phyloP scores from a whole-genome alignment of 106 monocot genomes.

The Vanilla planifolia region DNA sequence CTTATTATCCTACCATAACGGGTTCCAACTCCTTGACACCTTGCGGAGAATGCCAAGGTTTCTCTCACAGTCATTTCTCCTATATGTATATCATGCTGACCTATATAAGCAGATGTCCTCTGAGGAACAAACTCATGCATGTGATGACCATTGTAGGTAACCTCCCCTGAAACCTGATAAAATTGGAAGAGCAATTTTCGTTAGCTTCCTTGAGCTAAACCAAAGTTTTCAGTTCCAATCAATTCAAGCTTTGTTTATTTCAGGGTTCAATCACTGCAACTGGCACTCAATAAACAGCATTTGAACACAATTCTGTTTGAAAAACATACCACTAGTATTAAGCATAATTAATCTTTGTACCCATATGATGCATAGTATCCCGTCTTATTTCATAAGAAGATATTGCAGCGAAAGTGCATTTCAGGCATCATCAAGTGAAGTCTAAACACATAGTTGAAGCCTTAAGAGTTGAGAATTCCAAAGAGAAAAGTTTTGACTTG shows the following conservation, averaged over 20 bases:
- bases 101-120: slow-evolving; percentile 17
- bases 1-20: slow-evolving; percentile 10
- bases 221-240: neutral
- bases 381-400: too few species aligned
- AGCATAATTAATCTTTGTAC: too few species aligned
- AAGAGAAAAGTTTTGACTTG: neutral
- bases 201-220: neutral
- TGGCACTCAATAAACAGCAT: too few species aligned
- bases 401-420: too few species aligned
- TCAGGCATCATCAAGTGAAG: too few species aligned
- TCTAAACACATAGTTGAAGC: too few species aligned
- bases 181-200: neutral
- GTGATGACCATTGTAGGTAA: slow-evolving; percentile 17
- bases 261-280: too few species aligned
- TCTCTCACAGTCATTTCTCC: slow-evolving; percentile 22
- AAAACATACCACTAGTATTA: too few species aligned
- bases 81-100: slow-evolving; percentile 17
- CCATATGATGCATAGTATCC: too few species aligned
- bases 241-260: neutral
- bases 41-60: slow-evolving; percentile 16
- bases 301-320: too few species aligned
- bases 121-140: slow-evolving; percentile 20
- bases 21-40: slow-evolving; percentile 21
- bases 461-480: neutral
- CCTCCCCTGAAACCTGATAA: slow-evolving; percentile 8